Conservation (phyloP, 306 rosid species). For the Acacia acuminata region DNA sequence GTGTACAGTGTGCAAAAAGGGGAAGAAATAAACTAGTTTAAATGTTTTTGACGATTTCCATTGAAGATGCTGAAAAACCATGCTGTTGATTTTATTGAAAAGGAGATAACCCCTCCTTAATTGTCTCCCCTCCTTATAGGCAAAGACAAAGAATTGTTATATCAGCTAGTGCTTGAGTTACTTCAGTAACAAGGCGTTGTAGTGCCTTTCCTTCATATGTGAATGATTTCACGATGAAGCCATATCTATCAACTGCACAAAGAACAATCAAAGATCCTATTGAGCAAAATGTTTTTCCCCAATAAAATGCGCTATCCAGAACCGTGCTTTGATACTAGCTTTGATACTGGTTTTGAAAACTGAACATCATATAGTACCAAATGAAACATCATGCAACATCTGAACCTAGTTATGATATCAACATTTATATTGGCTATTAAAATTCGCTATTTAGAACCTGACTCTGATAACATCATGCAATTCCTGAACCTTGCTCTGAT, state of each 20-base stretch:
- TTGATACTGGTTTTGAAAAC: too few relatives aligned
- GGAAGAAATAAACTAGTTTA: background rate
- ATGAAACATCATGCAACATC: too few relatives aligned
- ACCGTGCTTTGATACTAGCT: too few relatives aligned
- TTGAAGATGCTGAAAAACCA: too few relatives aligned
- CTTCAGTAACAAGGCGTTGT: constrained; percentile 86
- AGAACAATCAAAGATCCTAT: constrained; percentile 96
- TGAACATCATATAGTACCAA: too few relatives aligned
- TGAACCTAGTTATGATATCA: too few relatives aligned
- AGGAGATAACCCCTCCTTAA: background rate
- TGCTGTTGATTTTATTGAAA: too few relatives aligned
- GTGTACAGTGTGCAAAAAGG: background rate
- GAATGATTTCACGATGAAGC: constrained; percentile 76
- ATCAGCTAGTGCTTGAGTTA: constrained; percentile 86
- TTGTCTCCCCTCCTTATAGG: too few relatives aligned
- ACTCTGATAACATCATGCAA: too few relatives aligned
- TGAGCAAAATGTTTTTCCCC: constrained; percentile 90
- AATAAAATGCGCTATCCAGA: constrained; percentile 39
- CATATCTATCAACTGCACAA: constrained; percentile 72
- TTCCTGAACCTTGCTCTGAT: too few relatives aligned
- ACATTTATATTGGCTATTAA: too few relatives aligned
- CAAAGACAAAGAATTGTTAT: constrained; percentile 75
- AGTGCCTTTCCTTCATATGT: constrained; percentile 89
- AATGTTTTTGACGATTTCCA: background rate
- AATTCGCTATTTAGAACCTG: too few relatives aligned